Percentiles rank a stretch among this genome's conserved stretches.
Conservation (phyloP, 768 basidiomycete species). For the Trametes cubensis region DNA sequence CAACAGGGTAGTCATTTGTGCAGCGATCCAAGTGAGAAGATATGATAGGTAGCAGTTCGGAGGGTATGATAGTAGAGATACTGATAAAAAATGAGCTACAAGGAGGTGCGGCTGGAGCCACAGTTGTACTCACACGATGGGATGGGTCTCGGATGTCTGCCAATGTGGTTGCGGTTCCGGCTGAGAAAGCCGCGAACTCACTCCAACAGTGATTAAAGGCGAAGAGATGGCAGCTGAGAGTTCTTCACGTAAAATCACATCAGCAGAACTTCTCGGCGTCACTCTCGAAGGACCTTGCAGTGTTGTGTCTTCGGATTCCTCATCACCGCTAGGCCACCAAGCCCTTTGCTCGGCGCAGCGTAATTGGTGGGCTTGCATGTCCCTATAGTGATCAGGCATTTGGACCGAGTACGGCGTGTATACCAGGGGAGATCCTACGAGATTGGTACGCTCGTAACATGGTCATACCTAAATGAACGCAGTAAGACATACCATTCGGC, state of each 20-base stretch:
- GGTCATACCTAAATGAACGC: background rate
- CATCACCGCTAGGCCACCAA: conserved; percentile 48
- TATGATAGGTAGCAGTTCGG: conserved; percentile 48
- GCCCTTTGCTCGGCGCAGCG: conserved; percentile 38
- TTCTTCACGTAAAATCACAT: conserved; percentile 47
- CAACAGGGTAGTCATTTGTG: conserved; percentile 25
- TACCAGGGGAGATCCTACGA: conserved; percentile 53
- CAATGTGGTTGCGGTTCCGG: conserved; percentile 16
- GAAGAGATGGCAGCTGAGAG: conserved; percentile 59
- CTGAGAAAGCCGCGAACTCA: background rate
- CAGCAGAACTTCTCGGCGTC: conserved; percentile 18
- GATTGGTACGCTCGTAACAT: background rate
- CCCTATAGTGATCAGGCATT: conserved; percentile 57
- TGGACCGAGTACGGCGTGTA: conserved; percentile 70
- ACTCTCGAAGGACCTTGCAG: background rate
- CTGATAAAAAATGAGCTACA: conserved; percentile 31
- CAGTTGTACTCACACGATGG: conserved; percentile 68
- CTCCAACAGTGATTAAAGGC: conserved; percentile 28
- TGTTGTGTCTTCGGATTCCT: background rate
- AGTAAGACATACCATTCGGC: conserved; percentile 36
- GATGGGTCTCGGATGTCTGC: conserved; percentile 83
- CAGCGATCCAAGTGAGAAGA: conserved; percentile 37
- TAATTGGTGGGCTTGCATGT: conserved; percentile 56
- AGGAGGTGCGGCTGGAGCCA: background rate
- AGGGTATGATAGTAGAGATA: conserved; percentile 60